These are phyloP conservation scores for Gremmenia infestans DNA, from an alignment of 2,329 filamentous ascomycete genomes.

Conservation along the genomic window DNA sequence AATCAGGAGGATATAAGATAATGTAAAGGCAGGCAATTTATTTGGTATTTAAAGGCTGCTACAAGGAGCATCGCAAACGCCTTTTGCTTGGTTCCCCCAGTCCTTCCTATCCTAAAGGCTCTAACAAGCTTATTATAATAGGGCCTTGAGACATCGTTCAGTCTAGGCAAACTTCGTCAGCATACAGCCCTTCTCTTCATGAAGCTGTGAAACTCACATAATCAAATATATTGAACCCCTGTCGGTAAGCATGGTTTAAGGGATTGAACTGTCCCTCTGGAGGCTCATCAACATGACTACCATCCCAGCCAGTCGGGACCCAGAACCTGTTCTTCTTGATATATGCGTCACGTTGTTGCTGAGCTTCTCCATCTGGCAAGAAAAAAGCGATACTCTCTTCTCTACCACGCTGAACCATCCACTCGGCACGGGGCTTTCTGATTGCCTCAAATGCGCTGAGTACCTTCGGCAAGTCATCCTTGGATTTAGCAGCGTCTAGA, in stretches of 20 bases:
- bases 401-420: background rate
- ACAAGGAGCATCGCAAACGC: too few species aligned
- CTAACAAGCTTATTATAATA: too few species aligned
- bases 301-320: background rate
- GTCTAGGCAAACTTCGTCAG: too few species aligned
- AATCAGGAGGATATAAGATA: too few species aligned
- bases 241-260: background rate
- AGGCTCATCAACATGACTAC: constrained; percentile 1
- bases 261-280: background rate
- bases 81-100: too few species aligned
- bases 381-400: background rate
- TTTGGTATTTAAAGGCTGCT: too few species aligned
- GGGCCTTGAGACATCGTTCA: too few species aligned
- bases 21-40: too few species aligned
- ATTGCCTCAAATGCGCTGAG: background rate
- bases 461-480: background rate
- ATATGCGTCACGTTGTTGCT: background rate
- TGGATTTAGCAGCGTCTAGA: background rate
- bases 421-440: constrained; percentile 3
- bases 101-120: too few species aligned
- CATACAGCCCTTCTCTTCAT: too few species aligned
- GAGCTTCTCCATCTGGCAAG: background rate
- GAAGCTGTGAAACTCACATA: background rate
- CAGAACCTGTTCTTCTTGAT: background rate
- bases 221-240: constrained; percentile 1